Evolutionary conservation across 176 grass and related monocot genomes (phyloP), one percentile per base, ranked within the genome.

Genomic region (Juncus effusus): DNA sequence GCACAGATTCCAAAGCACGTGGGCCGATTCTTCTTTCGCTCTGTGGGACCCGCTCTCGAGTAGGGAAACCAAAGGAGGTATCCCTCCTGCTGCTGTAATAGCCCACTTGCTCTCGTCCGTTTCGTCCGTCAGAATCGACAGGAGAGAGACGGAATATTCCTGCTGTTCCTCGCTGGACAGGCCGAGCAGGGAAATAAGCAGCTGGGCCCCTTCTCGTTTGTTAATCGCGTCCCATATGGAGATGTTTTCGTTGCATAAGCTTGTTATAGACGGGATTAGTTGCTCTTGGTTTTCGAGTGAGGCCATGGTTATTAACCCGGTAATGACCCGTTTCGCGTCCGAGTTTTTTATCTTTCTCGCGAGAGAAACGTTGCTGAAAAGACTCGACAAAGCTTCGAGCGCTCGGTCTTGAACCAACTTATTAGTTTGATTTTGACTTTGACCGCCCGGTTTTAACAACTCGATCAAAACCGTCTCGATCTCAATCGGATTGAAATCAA

Each of bases 101-200:
- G 88, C 94, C 88, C 94, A 92, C 64, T 92, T 97, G 74, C 94
- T 93, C 55, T 97, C 88, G 75, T 92, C 94, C 84, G 92, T 79
- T 84, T 89, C 72, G 72, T 93, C 83, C 55, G 88, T 97, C 77
- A 97, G 88, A 64, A 93, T 93, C 61, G 80, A 77, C 64, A 97
- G 82, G 50, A 97, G 79, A 78, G 82, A 82, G 86, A 97, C 88
- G 59, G 94, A 82, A 78, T 97, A 86, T 59, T 97, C 94, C 72
- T 97, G 88, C 72, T 97, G 85, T 64, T 92, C 85, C 76, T 97
- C 94, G 65, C 88, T 82, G 44, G 93, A 97, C 76, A 97, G 85
- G 13, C 94, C 94, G 77, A 97, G 88, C 40, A 92, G 83, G 54
- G 85, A 91, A 77, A 97, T 92, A 64, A 97, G 74, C 78, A 97